These are phyloP conservation scores for Abeoforma whisleri DNA, from an alignment of 78 protist genomes.

Conservation along the genomic window DNA sequence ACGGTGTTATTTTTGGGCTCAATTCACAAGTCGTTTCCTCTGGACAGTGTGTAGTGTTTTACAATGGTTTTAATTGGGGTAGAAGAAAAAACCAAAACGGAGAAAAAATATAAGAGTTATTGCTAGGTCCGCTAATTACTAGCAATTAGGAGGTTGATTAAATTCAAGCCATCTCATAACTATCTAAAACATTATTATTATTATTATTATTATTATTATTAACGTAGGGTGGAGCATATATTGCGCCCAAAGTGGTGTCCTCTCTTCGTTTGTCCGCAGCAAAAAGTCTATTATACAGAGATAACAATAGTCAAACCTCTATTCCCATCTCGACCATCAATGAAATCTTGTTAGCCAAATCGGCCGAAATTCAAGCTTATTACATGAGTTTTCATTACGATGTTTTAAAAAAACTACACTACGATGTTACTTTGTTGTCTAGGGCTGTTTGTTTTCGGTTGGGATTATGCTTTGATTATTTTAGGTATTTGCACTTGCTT, in stretches of 20 bases:
- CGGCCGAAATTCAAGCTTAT: neutral
- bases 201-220: too few relatives aligned
- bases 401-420: neutral
- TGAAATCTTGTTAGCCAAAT: neutral
- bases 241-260: neutral
- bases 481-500: neutral
- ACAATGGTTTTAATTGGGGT: too few relatives aligned
- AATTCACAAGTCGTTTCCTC: too few relatives aligned
- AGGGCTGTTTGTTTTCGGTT: neutral
- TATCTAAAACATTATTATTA: too few relatives aligned
- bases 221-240: neutral
- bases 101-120: too few relatives aligned
- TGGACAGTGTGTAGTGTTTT: too few relatives aligned
- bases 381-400: neutral
- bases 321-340: neutral
- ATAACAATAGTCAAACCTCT: neutral
- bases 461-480: neutral
- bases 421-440: neutral
- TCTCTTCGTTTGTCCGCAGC: neutral
- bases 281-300: too few relatives aligned
- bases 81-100: too few relatives aligned
- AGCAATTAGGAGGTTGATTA: too few relatives aligned
- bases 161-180: too few relatives aligned
- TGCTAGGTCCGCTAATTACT: too few relatives aligned
- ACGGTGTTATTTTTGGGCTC: too few relatives aligned